phyloP scores from a whole-genome alignment of 371 early-diverging fungal species.

The Lichtheimia corymbifera region DNA sequence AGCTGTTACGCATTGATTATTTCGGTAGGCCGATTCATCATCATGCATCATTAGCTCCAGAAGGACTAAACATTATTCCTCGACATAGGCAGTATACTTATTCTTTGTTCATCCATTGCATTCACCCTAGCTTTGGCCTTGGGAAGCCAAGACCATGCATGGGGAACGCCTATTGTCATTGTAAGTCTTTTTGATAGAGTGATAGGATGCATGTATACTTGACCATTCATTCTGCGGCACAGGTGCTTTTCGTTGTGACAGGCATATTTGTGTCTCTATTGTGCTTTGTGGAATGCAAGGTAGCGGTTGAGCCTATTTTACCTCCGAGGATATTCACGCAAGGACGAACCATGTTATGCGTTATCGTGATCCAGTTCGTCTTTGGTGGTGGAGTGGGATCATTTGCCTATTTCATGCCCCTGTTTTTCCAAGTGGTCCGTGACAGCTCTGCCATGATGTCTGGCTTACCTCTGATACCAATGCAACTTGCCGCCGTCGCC shows the following conservation, averaged over 20 bases:
- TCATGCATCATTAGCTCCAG: background rate
- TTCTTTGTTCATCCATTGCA: background rate
- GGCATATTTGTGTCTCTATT: background rate
- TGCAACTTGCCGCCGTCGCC: conserved; percentile 42
- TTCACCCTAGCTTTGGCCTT: background rate
- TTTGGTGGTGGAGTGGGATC: conserved; percentile 55
- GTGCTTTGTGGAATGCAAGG: background rate
- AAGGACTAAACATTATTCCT: background rate
- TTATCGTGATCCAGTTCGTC: conserved; percentile 51
- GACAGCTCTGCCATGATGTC: conserved; percentile 52
- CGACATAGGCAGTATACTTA: background rate
- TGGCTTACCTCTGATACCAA: conserved; percentile 47
- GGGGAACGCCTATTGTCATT: background rate
- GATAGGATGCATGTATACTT: background rate
- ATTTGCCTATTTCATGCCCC: conserved; percentile 61
- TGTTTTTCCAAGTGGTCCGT: conserved; percentile 78
- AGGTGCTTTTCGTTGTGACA: background rate
- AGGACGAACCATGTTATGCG: conserved; percentile 38
- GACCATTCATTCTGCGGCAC: background rate
- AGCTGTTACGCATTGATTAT: background rate
- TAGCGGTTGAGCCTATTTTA: background rate
- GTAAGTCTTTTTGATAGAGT: background rate
- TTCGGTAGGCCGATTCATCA: background rate
- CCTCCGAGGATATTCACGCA: background rate
- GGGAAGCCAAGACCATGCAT: background rate